A percentile compares a stretch with the other conserved stretches of the same genome.
These are phyloP conservation scores for Aureobasidium sp. DNA, from an alignment of 2,329 filamentous ascomycete species.

Conservation along the genomic window DNA sequence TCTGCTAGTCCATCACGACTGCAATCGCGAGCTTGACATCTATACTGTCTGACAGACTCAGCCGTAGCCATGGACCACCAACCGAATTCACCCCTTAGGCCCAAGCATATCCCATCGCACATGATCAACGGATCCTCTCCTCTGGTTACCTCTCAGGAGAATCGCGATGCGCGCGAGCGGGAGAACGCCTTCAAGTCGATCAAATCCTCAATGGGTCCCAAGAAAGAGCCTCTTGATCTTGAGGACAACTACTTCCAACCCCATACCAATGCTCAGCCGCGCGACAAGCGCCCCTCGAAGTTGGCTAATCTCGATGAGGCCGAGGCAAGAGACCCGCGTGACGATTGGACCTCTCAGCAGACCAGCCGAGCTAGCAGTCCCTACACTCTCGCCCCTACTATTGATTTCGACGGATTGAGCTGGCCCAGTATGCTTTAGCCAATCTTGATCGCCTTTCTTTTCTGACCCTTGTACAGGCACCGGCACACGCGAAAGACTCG, in stretches of 20 bases:
- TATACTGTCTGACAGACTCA: neutral
- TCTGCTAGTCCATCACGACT: neutral
- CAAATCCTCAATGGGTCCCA: conserved; percentile 47
- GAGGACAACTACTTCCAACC: conserved; percentile 22
- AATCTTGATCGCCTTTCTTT: neutral
- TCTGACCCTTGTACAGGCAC: conserved; percentile 36
- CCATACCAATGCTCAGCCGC: neutral
- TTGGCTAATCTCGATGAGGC: conserved; percentile 39
- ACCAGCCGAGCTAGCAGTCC: conserved; percentile 43
- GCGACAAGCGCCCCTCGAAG: conserved; percentile 13
- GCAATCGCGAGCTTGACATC: neutral
- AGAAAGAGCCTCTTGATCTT: conserved; percentile 40
- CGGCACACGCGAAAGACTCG: conserved; percentile 57
- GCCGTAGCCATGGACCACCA: conserved; percentile 38
- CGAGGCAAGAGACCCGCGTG: conserved; percentile 46
- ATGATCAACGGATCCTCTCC: conserved; percentile 50
- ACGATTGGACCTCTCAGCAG: conserved; percentile 47
- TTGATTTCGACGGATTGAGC: conserved; percentile 50
- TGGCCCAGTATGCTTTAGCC: conserved; percentile 42
- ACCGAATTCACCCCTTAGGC: conserved; percentile 26
- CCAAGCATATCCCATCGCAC: conserved; percentile 48
- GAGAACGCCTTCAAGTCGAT: conserved; percentile 54
- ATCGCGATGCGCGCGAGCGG: conserved; percentile 44
- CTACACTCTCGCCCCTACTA: conserved; percentile 43
- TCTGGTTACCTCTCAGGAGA: conserved; percentile 37